Percentiles rank a stretch among this genome's conserved stretches.
These are phyloP conservation scores for Cyberlindnera mrakii DNA, from an alignment of 805 yeast genomes.

Conservation along the genomic window DNA sequence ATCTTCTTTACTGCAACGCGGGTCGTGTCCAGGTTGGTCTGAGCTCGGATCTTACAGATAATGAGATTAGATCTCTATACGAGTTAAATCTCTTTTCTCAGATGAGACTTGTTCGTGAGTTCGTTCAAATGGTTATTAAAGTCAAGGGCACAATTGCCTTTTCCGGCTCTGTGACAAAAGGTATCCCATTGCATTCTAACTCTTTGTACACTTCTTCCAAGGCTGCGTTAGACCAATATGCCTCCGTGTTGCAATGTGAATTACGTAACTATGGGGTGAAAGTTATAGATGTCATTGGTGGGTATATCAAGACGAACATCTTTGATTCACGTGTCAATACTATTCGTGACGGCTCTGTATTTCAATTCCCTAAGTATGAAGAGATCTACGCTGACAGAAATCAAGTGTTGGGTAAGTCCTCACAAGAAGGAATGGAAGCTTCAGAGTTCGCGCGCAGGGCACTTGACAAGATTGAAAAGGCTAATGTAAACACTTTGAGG, in stretches of 20 bases:
- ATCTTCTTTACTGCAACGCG: conserved; percentile 38
- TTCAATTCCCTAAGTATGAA: conserved; percentile 15
- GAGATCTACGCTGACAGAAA: conserved; percentile 8
- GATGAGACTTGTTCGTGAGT: conserved; percentile 32
- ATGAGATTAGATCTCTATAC: conserved; percentile 16
- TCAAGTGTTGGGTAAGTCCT: conserved; percentile 2
- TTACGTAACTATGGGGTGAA: conserved; percentile 35
- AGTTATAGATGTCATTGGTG: conserved; percentile 37
- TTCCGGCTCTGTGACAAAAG: conserved; percentile 34
- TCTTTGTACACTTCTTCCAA: conserved; percentile 34
- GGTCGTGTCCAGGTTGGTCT: conserved; percentile 27
- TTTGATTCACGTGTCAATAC: conserved; percentile 8
- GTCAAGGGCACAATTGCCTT: conserved; percentile 35
- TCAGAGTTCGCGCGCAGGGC: conserved; percentile 34
- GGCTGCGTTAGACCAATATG: conserved; percentile 38
- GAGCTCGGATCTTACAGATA: conserved; percentile 29
- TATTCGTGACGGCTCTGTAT: conserved; percentile 16
- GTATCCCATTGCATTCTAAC: conserved; percentile 33
- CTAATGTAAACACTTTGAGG: conserved; percentile 12
- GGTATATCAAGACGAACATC: conserved; percentile 34
- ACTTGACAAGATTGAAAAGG: conserved; percentile 28
- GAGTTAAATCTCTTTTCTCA: conserved; percentile 36
- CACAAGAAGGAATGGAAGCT: conserved; percentile 25
- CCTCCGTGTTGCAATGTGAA: conserved; percentile 31
- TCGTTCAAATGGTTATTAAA: conserved; percentile 28